Evolutionary conservation across 1,284 basidiomycete species (phyloP).

Genomic region (Naganishia sp.): DNA sequence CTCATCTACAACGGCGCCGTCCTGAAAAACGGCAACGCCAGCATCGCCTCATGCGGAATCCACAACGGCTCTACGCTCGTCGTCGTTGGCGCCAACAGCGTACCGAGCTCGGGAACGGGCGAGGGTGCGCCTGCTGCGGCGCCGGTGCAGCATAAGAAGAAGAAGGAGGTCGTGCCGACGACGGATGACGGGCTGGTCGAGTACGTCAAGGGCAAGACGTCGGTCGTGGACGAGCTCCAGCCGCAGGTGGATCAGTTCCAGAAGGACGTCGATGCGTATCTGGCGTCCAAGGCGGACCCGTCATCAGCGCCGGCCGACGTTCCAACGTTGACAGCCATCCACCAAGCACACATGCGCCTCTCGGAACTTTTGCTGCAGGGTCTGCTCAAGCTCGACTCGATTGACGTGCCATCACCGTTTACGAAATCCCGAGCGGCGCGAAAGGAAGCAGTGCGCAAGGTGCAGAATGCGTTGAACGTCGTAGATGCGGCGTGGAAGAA

Average conservation of each 20-base stretch:
- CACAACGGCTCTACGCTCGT: slow-evolving; percentile 48
- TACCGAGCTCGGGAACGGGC: slow-evolving; percentile 17
- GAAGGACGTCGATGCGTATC: slow-evolving; percentile 19
- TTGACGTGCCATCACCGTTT: slow-evolving; percentile 54
- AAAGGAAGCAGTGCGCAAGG: slow-evolving; percentile 55
- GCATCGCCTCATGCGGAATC: slow-evolving; percentile 52
- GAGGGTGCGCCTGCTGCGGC: slow-evolving; percentile 18
- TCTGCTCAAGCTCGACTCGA: slow-evolving; percentile 55
- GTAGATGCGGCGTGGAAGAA: slow-evolving; percentile 55
- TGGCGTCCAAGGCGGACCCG: slow-evolving; percentile 37
- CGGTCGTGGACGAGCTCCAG: slow-evolving; percentile 28
- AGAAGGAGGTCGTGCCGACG: slow-evolving; percentile 50
- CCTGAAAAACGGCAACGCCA: slow-evolving; percentile 51
- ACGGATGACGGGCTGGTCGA: slow-evolving; percentile 47
- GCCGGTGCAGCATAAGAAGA: slow-evolving; percentile 44
- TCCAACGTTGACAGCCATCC: slow-evolving; percentile 45
- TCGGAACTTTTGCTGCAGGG: slow-evolving; percentile 55
- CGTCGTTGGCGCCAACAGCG: slow-evolving; percentile 44
- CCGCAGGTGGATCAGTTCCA: slow-evolving; percentile 24
- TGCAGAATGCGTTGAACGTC: slow-evolving; percentile 54
- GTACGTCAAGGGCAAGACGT: slow-evolving; percentile 42
- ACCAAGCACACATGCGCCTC: slow-evolving; percentile 52
- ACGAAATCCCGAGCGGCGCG: slow-evolving; percentile 54
- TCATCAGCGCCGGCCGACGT: slow-evolving; percentile 42
- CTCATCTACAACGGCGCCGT: slow-evolving; percentile 54